Evolutionary conservation across 164 flowering plant species (phyloP).

Genomic region (Nelumbo lutea): DNA sequence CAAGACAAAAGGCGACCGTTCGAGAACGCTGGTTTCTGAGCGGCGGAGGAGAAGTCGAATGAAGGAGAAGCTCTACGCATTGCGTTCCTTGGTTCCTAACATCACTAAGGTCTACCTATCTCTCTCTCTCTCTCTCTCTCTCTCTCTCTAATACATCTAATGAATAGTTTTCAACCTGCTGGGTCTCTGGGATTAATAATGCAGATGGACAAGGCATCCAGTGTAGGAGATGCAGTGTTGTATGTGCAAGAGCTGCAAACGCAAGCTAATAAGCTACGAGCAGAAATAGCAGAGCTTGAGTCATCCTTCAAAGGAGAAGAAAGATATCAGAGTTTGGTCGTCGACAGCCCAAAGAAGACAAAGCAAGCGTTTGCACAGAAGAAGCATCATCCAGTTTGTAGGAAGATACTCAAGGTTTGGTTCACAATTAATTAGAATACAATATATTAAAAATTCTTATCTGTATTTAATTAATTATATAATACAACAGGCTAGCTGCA

Average conservation of each 20-base stretch:
- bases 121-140: background rate
- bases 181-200: background rate
- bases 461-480: background rate
- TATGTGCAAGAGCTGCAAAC: slow-evolving; percentile 67
- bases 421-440: background rate
- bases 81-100: slow-evolving; percentile 83
- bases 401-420: slow-evolving; percentile 48
- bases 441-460: background rate
- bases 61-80: slow-evolving; percentile 82
- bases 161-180: background rate
- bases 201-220: slow-evolving; percentile 97
- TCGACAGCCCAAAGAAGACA: slow-evolving; percentile 10
- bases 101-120: slow-evolving; percentile 61
- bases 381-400: slow-evolving; percentile 15
- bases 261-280: slow-evolving; percentile 55
- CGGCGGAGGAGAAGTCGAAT: slow-evolving; percentile 65
- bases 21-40: slow-evolving; percentile 69
- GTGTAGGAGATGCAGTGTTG: slow-evolving; percentile 72
- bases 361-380: slow-evolving; percentile 5
- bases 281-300: slow-evolving; percentile 66
- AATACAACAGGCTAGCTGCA: background rate
- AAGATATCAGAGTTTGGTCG: slow-evolving; percentile 14
- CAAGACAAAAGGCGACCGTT: slow-evolving; percentile 35
- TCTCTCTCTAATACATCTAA: background rate
- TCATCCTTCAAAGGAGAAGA: slow-evolving; percentile 25